Evolutionary conservation across 148 eudicot species (phyloP).

Genomic region (Rhododendron ferrugineum): DNA sequence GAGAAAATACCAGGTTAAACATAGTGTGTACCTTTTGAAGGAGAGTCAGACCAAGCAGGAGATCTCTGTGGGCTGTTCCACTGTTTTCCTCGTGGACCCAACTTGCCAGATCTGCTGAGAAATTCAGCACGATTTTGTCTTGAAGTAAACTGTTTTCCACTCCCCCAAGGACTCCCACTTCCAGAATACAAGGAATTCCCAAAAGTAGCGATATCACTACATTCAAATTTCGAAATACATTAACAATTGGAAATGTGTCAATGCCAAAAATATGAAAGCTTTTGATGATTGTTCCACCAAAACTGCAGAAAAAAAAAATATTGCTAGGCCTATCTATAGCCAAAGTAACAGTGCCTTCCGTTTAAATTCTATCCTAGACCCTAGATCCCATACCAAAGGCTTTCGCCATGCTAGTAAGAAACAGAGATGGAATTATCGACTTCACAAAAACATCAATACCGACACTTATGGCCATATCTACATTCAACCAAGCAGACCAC

Average conservation of each 20-base stretch:
- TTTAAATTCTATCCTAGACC: neutral
- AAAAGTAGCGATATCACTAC: neutral
- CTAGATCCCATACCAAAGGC: neutral
- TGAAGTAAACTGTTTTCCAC: slow-evolving; percentile 13
- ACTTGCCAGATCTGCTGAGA: slow-evolving; percentile 33
- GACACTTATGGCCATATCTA: neutral
- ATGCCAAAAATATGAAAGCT: neutral
- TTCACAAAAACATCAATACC: neutral
- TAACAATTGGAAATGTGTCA: neutral
- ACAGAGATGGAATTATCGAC: neutral
- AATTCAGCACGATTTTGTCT: slow-evolving; percentile 44
- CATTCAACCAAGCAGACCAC: neutral
- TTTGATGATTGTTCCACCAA: neutral
- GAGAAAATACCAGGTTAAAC: neutral
- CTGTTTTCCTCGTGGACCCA: slow-evolving; percentile 18
- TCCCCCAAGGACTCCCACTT: slow-evolving; percentile 17
- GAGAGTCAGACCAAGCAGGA: slow-evolving; percentile 34
- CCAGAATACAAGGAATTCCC: slow-evolving; percentile 12
- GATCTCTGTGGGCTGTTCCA: slow-evolving; percentile 34
- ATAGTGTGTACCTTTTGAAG: slow-evolving; percentile 35
- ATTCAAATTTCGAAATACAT: neutral
- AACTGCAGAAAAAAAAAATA: neutral
- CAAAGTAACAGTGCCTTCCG: neutral
- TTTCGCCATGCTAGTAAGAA: neutral
- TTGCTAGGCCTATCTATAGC: neutral